Percentiles rank a stretch among this genome's conserved stretches.
Conservation (phyloP, 225 moss, liverwort and hornwort genomes). For the Pseudoscleropodium purum region DNA sequence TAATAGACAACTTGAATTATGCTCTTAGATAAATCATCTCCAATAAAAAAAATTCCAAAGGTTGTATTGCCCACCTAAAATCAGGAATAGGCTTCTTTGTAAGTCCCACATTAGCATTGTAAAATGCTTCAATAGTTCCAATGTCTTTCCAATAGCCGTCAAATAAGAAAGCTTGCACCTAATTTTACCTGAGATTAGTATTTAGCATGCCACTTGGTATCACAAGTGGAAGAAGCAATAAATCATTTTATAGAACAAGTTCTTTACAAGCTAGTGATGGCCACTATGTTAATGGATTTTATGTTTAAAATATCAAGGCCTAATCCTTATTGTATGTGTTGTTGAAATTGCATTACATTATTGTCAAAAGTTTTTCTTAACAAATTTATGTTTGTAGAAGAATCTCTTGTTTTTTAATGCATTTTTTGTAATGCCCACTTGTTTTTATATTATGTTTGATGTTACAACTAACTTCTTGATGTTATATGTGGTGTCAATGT, state of each 20-base stretch:
- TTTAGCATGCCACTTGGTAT: background rate
- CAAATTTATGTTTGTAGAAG: background rate
- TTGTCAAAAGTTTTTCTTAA: background rate
- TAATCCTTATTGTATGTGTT: background rate
- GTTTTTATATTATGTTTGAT: background rate
- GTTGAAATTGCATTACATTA: background rate
- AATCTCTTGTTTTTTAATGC: background rate
- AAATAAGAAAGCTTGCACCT: conserved; percentile 75
- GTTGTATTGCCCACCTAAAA: conserved; percentile 32
- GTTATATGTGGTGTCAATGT: background rate
- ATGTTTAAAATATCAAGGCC: background rate
- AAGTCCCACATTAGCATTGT: conserved; percentile 80
- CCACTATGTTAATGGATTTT: background rate
- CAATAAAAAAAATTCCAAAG: background rate
- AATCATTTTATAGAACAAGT: background rate
- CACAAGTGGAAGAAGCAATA: background rate
- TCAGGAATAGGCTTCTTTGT: conserved; percentile 76
- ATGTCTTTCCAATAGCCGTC: conserved; percentile 97
- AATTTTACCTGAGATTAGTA: conserved; percentile 6
- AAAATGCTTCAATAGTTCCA: conserved; percentile 85
- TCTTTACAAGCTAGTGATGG: background rate
- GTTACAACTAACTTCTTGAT: background rate
- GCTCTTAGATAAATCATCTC: background rate
- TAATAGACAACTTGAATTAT: background rate
- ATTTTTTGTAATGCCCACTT: background rate